Evolutionary conservation across 2,329 filamentous ascomycete species (phyloP).

Genomic region (Fusarium pseudonygamai): DNA sequence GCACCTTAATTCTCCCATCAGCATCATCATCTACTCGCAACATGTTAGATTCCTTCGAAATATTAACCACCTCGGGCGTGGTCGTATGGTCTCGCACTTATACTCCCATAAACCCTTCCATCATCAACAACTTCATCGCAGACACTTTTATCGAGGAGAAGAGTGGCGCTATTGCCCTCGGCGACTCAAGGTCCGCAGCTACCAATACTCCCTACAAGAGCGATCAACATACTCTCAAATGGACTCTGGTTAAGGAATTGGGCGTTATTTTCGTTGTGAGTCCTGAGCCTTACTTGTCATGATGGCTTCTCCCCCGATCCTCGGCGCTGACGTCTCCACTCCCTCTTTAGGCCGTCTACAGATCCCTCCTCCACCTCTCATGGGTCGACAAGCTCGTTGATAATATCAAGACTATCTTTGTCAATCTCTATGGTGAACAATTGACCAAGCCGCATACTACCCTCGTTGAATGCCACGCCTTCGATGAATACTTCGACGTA

Average conservation of each 20-base stretch:
- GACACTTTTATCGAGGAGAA: conserved; percentile 99
- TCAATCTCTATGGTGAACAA: conserved; percentile 89
- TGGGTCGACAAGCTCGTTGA: conserved; percentile 98
- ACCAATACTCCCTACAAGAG: conserved; percentile 81
- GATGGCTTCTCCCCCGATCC: conserved; percentile 30
- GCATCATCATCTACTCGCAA: conserved; percentile 28
- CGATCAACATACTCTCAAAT: conserved; percentile 95
- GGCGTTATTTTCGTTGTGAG: conserved; percentile 92
- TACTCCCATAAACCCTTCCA: conserved; percentile 77
- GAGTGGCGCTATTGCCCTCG: conserved; percentile 68
- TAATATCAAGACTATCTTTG: conserved; percentile 91
- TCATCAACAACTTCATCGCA: conserved; percentile 94
- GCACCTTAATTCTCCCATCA: conserved; percentile 18
- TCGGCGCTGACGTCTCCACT: conserved; percentile 39
- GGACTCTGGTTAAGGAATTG: conserved; percentile 91
- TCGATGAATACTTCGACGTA: conserved; percentile 94
- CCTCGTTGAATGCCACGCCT: conserved; percentile 78
- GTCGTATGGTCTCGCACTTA: conserved; percentile 96
- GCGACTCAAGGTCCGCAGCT: conserved; percentile 66
- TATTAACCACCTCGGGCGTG: conserved; percentile 93
- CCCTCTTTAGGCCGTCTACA: conserved; percentile 83
- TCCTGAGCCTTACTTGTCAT: conserved; percentile 24
- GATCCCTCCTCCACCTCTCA: conserved; percentile 90
- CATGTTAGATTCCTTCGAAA: conserved; percentile 98
- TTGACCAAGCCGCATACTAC: conserved; percentile 83